A percentile compares a stretch with the other conserved stretches of the same genome.
These are phyloP conservation scores for Cunninghamia lanceolata DNA, from an alignment of 75 land plant species.

Conservation along the genomic window DNA sequence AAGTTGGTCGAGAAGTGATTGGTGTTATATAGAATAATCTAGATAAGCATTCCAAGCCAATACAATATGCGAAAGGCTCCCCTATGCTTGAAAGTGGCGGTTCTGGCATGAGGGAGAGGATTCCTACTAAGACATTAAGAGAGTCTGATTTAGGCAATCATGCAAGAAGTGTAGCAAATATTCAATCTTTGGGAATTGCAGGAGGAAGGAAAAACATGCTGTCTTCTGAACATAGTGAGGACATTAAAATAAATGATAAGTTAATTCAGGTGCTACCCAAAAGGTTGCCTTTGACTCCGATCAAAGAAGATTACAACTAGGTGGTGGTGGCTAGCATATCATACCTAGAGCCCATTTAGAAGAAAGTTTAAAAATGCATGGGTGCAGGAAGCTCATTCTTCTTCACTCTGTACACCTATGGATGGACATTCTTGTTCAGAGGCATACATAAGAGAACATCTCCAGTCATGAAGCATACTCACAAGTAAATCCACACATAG, in stretches of 20 bases:
- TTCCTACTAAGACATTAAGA: neutral
- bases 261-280: too few relatives aligned
- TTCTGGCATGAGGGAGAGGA: neutral
- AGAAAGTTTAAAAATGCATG: too few relatives aligned
- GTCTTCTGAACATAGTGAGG: neutral
- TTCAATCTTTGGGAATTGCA: neutral
- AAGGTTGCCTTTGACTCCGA: too few relatives aligned
- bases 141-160: neutral
- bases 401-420: too few relatives aligned
- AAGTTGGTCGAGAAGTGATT: neutral
- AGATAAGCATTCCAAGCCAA: constrained; percentile 1
- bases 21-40: neutral
- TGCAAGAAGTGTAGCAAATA: neutral
- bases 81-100: neutral
- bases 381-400: too few relatives aligned
- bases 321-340: too few relatives aligned
- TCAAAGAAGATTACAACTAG: too few relatives aligned
- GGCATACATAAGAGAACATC: too few relatives aligned
- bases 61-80: neutral
- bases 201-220: neutral
- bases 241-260: neutral
- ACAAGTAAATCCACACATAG: too few relatives aligned
- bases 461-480: too few relatives aligned
- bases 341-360: too few relatives aligned
- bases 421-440: too few relatives aligned